phyloP scores from a whole-genome alignment of 306 rosid genomes.

The Lablab purpureus region DNA sequence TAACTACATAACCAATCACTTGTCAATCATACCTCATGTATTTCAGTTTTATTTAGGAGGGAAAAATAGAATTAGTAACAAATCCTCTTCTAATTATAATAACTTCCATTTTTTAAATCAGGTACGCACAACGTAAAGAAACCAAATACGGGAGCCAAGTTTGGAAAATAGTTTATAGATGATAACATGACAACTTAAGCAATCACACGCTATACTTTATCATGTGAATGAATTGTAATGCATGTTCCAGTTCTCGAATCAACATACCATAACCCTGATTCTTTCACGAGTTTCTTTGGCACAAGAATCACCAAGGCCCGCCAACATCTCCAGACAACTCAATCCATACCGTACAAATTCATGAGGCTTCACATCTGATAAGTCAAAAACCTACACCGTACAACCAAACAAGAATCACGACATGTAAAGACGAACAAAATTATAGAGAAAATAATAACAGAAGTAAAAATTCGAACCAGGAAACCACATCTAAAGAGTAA shows the following conservation, averaged over 20 bases:
- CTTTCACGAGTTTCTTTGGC: slow-evolving; percentile 87
- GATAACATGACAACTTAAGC: not conserved
- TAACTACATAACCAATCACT: slow-evolving; percentile 15
- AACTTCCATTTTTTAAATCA: slow-evolving; percentile 10
- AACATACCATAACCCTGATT: slow-evolving; percentile 87
- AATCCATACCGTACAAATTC: slow-evolving; percentile 88
- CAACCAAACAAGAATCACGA: slow-evolving; percentile 22
- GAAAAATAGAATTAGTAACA: slow-evolving; percentile 13
- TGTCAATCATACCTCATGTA: slow-evolving; percentile 18
- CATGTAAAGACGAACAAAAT: not conserved
- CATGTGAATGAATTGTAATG: slow-evolving; percentile 1
- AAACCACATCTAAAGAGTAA: slow-evolving; percentile 13
- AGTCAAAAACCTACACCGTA: slow-evolving; percentile 77
- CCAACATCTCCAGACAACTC: slow-evolving; percentile 81
- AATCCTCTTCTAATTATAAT: not conserved
- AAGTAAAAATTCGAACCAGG: slow-evolving; percentile 12
- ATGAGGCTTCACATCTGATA: slow-evolving; percentile 89
- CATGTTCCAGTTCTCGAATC: slow-evolving; percentile 3
- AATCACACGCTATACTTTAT: slow-evolving; percentile 7
- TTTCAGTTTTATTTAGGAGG: slow-evolving; percentile 6
- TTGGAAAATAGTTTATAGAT: not conserved
- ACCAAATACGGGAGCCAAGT: slow-evolving; percentile 16
- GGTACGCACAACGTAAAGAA: slow-evolving; percentile 12
- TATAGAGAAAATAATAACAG: not conserved
- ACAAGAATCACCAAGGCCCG: slow-evolving; percentile 70